Evolutionary conservation across 2,329 filamentous ascomycete species (phyloP).

Genomic region (Ophiostoma piceae): DNA sequence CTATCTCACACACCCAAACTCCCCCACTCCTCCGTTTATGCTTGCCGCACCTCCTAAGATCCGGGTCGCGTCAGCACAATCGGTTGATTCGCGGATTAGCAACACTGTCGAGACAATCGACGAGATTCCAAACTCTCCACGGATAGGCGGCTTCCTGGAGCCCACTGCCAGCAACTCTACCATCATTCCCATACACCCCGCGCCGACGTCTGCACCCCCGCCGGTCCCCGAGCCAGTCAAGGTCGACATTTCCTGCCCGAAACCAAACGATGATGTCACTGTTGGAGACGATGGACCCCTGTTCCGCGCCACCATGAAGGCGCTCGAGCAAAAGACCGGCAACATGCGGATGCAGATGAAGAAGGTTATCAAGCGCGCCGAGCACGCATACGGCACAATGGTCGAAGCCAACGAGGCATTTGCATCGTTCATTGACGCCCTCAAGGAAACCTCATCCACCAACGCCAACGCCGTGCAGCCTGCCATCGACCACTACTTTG

Average conservation of each 20-base stretch:
- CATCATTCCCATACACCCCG: slow-evolving; percentile 28
- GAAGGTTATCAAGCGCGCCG: slow-evolving; percentile 89
- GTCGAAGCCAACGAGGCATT: slow-evolving; percentile 81
- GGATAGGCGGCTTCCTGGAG: slow-evolving; percentile 27
- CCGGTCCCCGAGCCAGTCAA: slow-evolving; percentile 55
- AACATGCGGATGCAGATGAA: slow-evolving; percentile 94
- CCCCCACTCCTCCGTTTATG: slow-evolving; percentile 67
- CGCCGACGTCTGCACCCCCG: slow-evolving; percentile 17
- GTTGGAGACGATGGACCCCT: slow-evolving; percentile 87
- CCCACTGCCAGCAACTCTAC: slow-evolving; percentile 24
- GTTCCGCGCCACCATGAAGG: slow-evolving; percentile 94
- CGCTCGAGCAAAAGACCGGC: slow-evolving; percentile 90
- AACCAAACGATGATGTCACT: slow-evolving; percentile 78
- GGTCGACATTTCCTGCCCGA: slow-evolving; percentile 80
- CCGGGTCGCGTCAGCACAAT: slow-evolving; percentile 80
- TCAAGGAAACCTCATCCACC: slow-evolving; percentile 80
- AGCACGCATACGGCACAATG: slow-evolving; percentile 76
- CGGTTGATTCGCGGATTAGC: slow-evolving; percentile 75
- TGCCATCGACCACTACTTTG: slow-evolving; percentile 94
- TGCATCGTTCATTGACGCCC: slow-evolving; percentile 72
- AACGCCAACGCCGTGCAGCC: slow-evolving; percentile 97
- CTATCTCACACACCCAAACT: slow-evolving; percentile 47
- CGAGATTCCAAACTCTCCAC: slow-evolving; percentile 55
- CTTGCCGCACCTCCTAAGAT: slow-evolving; percentile 68
- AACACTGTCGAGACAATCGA: slow-evolving; percentile 63